Percentiles rank a stretch among this genome's conserved stretches.
These are phyloP conservation scores for Vanilla planifolia DNA, from an alignment of 106 monocot genomes.

Conservation along the genomic window DNA sequence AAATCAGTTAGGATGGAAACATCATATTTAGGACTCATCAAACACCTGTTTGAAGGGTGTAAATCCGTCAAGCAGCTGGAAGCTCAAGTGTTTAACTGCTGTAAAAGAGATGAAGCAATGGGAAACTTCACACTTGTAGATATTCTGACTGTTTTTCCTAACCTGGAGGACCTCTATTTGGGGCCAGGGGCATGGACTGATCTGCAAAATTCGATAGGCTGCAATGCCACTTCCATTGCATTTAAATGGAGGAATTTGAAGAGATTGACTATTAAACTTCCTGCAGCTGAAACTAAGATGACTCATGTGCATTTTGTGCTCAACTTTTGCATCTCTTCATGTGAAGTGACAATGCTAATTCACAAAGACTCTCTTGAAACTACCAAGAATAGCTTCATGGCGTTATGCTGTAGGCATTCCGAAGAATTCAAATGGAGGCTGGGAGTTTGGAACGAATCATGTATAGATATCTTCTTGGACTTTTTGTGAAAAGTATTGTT, in stretches of 20 bases:
- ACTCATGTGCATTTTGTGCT: conserved; percentile 7
- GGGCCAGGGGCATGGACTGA: conserved; percentile 23
- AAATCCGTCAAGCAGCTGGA: conserved; percentile 19
- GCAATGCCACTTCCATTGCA: not conserved
- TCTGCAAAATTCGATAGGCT: conserved; percentile 7
- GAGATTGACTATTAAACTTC: conserved; percentile 24
- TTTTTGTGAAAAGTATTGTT: too few relatives aligned
- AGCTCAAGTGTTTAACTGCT: conserved; percentile 10
- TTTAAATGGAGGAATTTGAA: conserved; percentile 12
- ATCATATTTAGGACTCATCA: conserved; percentile 16
- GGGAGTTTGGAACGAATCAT: conserved; percentile 20
- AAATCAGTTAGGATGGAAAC: conserved; percentile 23
- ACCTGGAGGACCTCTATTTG: conserved; percentile 22
- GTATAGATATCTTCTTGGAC: conserved; percentile 9
- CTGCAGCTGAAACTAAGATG: not conserved
- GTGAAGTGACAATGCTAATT: conserved; percentile 28
- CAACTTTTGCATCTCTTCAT: conserved; percentile 9
- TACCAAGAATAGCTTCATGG: not conserved
- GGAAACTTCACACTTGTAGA: conserved; percentile 3
- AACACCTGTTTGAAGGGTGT: conserved; percentile 12
- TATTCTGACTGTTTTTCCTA: conserved; percentile 19
- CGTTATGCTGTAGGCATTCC: conserved; percentile 13
- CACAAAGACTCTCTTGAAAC: conserved; percentile 5
- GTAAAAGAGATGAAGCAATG: conserved; percentile 1
- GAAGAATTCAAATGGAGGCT: conserved; percentile 28